These are phyloP conservation scores for Myxozyma neglecta DNA, from an alignment of 805 yeast genomes.

Conservation along the genomic window DNA sequence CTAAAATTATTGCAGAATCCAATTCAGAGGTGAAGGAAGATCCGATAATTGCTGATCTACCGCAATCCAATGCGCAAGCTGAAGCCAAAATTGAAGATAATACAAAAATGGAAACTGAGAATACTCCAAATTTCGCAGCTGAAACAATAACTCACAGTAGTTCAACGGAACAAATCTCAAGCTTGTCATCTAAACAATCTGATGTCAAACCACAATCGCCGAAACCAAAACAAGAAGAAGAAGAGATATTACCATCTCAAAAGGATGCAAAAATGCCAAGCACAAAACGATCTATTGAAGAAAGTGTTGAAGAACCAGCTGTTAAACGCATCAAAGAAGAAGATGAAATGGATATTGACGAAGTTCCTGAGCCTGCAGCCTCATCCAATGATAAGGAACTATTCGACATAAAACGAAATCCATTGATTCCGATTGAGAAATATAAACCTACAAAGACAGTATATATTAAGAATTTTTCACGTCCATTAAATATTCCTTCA, in stretches of 20 bases:
- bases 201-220: no score
- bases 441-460: constrained; percentile 13
- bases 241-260: no score
- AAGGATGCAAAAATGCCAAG: no score
- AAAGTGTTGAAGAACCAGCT: neutral
- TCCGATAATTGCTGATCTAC: no score
- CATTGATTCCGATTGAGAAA: constrained; percentile 2
- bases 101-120: neutral
- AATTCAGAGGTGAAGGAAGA: no score
- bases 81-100: neutral
- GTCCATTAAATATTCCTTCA: constrained; percentile 24
- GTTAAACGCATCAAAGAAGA: neutral
- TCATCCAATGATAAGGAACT: neutral
- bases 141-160: neutral
- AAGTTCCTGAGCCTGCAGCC: neutral
- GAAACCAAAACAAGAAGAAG: no score
- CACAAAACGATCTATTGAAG: neutral
- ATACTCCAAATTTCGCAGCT: neutral
- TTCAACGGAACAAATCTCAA: no score
- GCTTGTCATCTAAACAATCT: no score
- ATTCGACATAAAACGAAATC: constrained; percentile 1
- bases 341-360: neutral
- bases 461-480: constrained; percentile 24
- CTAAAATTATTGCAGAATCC: no score
- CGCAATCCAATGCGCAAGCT: neutral